Conservation (phyloP, 2,329 filamentous ascomycete species). For the Beauveria caledonica region DNA sequence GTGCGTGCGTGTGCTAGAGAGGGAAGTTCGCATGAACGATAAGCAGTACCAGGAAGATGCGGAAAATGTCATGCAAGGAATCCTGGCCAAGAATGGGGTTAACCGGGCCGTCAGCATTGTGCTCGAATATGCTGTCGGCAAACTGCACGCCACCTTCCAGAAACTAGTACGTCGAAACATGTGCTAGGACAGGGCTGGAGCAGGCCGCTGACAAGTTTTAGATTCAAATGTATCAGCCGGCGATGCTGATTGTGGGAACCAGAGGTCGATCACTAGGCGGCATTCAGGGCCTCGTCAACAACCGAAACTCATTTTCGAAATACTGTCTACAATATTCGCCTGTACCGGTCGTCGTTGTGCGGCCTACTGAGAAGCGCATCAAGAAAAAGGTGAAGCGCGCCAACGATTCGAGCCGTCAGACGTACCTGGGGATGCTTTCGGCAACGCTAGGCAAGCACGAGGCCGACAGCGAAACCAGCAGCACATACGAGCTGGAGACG, state of each 20-base stretch:
- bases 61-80: conserved; percentile 61
- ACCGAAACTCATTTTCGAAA: conserved; percentile 77
- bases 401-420: conserved; percentile 65
- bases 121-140: conserved; percentile 81
- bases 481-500: conserved; percentile 46
- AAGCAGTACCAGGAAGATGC: conserved; percentile 71
- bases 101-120: conserved; percentile 80
- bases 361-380: conserved; percentile 76
- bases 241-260: conserved; percentile 85
- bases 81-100: conserved; percentile 68
- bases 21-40: conserved; percentile 62
- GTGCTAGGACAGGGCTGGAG: neutral
- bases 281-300: conserved; percentile 74
- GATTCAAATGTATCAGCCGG: conserved; percentile 89
- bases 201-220: conserved; percentile 26
- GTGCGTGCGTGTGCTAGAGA: conserved; percentile 81
- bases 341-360: conserved; percentile 85
- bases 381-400: conserved; percentile 84
- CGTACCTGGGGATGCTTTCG: conserved; percentile 70
- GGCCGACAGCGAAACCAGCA: conserved; percentile 46
- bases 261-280: conserved; percentile 76
- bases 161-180: conserved; percentile 57
- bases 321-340: conserved; percentile 92
- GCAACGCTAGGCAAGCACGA: conserved; percentile 50
- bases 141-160: conserved; percentile 84